Evolutionary conservation across 1,284 basidiomycete species (phyloP).

Genomic region (Apiotrichum siamense): DNA sequence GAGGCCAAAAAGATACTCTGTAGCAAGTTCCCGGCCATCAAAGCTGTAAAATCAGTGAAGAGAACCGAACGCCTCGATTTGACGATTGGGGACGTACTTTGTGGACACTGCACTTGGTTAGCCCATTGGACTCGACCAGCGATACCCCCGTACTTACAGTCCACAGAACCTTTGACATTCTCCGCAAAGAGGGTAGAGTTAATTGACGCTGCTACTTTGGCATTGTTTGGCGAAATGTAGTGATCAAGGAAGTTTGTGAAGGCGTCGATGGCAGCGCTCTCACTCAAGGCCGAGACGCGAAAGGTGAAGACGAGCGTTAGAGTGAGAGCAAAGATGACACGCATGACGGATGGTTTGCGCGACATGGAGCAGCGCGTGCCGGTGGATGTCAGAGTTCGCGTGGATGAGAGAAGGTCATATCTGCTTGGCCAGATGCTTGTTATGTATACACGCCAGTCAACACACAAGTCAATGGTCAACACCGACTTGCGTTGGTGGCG

Average conservation of each 20-base stretch:
- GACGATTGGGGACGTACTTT: no score
- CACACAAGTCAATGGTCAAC: no score
- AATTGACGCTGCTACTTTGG: neutral
- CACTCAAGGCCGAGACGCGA: neutral
- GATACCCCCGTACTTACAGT: neutral
- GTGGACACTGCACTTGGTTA: neutral
- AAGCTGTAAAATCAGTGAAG: no score
- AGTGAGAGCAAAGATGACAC: neutral
- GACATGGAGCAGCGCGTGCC: no score
- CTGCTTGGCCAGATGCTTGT: no score
- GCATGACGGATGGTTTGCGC: no score
- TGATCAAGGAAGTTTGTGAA: neutral
- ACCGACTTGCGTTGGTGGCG: no score
- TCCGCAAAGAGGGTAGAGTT: slow-evolving; percentile 2
- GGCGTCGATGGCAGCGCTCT: neutral
- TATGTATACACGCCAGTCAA: no score
- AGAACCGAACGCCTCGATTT: no score
- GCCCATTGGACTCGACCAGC: neutral
- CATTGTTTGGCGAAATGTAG: neutral
- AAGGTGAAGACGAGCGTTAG: neutral
- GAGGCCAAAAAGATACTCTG: slow-evolving; percentile 3
- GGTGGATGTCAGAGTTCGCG: no score
- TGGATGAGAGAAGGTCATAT: no score
- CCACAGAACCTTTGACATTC: neutral
- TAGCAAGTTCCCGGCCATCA: neutral